phyloP scores from a whole-genome alignment of 164 flowering plant genomes.

The Vitis vinifera region ASM3070453v1 NC_081819.1:174501-175000 shows the following conservation, averaged over 20 bases:
- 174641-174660: background rate
- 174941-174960: too few species aligned
- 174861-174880: constrained; percentile 24
- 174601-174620: constrained; percentile 53
- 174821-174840: constrained; percentile 89
- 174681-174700: constrained; percentile 1
- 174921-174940: background rate
- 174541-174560: constrained; percentile 48
- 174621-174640: background rate
- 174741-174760: constrained; percentile 81
- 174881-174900: background rate
- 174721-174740: constrained; percentile 81
- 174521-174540: constrained; percentile 54
- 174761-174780: constrained; percentile 96
- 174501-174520: constrained; percentile 38
- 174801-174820: constrained; percentile 96
- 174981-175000: too few species aligned
- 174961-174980: too few species aligned
- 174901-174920: background rate
- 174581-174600: constrained; percentile 70
- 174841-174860: constrained; percentile 79
- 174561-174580: constrained; percentile 97
- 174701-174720: constrained; percentile 68
- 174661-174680: background rate
- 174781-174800: constrained; percentile 80